phyloP scores from a whole-genome alignment of 2,329 filamentous ascomycete species.

The Shiraia bambusicola region DNA sequence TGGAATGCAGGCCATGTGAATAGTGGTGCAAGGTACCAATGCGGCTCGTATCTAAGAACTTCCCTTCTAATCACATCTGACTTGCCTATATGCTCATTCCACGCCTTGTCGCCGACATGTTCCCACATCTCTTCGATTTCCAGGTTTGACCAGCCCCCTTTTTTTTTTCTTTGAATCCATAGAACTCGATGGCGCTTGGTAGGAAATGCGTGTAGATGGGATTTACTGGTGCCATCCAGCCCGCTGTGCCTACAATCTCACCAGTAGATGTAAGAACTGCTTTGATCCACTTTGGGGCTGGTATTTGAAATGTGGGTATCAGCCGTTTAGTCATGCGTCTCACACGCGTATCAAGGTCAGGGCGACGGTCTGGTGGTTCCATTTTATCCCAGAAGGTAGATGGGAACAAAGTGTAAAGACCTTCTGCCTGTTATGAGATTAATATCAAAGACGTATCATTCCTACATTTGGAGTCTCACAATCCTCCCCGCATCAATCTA shows the following conservation, averaged over 20 bases:
- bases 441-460: neutral
- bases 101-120: slow-evolving; percentile 16
- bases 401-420: slow-evolving; percentile 29
- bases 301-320: slow-evolving; percentile 15
- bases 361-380: slow-evolving; percentile 24
- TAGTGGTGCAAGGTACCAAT: slow-evolving; percentile 39
- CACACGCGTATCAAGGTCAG: slow-evolving; percentile 11
- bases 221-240: slow-evolving; percentile 25
- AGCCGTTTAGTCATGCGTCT: slow-evolving; percentile 26
- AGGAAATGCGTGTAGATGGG: slow-evolving; percentile 26
- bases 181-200: slow-evolving; percentile 20
- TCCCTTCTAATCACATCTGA: slow-evolving; percentile 21
- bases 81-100: slow-evolving; percentile 19
- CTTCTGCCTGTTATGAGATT: slow-evolving; percentile 23
- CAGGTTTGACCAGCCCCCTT: slow-evolving; percentile 24
- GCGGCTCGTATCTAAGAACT: slow-evolving; percentile 21
- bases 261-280: slow-evolving; percentile 22
- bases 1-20: slow-evolving; percentile 34
- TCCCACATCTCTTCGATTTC: slow-evolving; percentile 31
- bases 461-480: slow-evolving; percentile 8
- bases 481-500: slow-evolving; percentile 20
- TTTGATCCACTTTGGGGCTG: slow-evolving; percentile 29
- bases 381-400: slow-evolving; percentile 21
- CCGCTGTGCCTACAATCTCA: slow-evolving; percentile 28
- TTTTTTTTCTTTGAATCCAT: slow-evolving; percentile 20